Evolutionary conservation across 1,139 yeast species (phyloP), one percentile per base, ranked within the genome.

Genomic region (Geotrichum australiense): DNA sequence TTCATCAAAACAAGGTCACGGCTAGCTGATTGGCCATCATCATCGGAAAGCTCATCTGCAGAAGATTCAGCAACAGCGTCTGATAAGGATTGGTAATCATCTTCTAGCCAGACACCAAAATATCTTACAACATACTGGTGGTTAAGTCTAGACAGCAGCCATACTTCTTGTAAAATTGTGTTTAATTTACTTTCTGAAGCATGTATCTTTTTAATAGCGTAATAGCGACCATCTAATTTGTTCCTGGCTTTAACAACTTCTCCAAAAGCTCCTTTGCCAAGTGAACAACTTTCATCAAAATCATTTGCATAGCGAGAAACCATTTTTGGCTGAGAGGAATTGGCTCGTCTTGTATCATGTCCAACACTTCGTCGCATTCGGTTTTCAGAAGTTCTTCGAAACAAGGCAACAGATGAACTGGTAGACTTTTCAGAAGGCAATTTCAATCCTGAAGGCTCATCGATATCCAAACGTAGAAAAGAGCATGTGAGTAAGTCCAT

Each of bases 261-360:
- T 6, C 98, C 99, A 65, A 82, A 93, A 0, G 94, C 98, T 25
- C 99, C 99, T 54, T 80, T 78, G 2, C 99, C 98, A n/a, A 93
- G 64, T 19, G 78, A 74, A 0, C 93, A 93, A 35, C 87, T 82
- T 58, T 91, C 98, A 61, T 91, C 98, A 61, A 93, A 93, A 58
- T 93, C 98, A 45, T 76, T 75, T 1, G 74, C 75, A 57, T 81
- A 81, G 45, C 91, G 67, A 0, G 89, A 80, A 39, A 64, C 62
- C 4, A 36, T 20, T 12, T 28, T 27, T 23, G 33, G 40, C 21
- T 11, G 27, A 6, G 27, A 34, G 14, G 45, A 20, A 16, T 18
- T 37, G 25, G 16, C 35, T 15, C 36, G 37, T 35, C 30, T 44
- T 8, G 41, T 35, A 22, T 43, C 52, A 5, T 29, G 24, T 24